These are phyloP conservation scores for Magnusiomyces suaveolens DNA, from an alignment of 1,139 yeast species.

Conservation along the genomic window DNA sequence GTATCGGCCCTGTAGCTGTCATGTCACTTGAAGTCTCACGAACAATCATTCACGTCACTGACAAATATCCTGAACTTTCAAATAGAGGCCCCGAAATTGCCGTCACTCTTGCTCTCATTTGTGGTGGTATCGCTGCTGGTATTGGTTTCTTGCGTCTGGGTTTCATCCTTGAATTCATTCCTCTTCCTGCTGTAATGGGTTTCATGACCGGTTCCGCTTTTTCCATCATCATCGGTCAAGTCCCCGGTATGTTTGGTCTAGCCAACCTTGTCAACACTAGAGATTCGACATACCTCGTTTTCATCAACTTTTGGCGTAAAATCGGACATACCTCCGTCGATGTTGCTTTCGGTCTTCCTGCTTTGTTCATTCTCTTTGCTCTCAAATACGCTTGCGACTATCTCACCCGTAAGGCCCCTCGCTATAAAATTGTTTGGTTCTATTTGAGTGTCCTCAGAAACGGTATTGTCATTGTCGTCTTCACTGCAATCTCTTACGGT, in stretches of 20 bases:
- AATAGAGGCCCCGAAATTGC: conserved; percentile 49
- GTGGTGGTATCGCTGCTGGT: conserved; percentile 79
- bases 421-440: conserved; percentile 48
- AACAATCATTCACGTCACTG: conserved; percentile 58
- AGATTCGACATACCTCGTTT: conserved; percentile 56
- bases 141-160: conserved; percentile 79
- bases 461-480: conserved; percentile 69
- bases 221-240: conserved; percentile 71
- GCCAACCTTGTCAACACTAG: conserved; percentile 57
- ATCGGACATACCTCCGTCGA: conserved; percentile 58
- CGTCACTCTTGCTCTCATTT: conserved; percentile 63
- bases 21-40: conserved; percentile 84
- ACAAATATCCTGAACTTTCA: conserved; percentile 36
- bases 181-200: conserved; percentile 88
- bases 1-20: conserved; percentile 95
- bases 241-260: conserved; percentile 80
- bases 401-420: conserved; percentile 60
- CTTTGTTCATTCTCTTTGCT: conserved; percentile 53
- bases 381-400: conserved; percentile 37
- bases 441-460: conserved; percentile 69
- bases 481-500: conserved; percentile 66
- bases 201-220: conserved; percentile 94
- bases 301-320: conserved; percentile 62
- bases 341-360: conserved; percentile 82
- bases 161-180: conserved; percentile 77